These are phyloP conservation scores for Coniferiporia weirii DNA, from an alignment of 1,284 basidiomycete species.

Conservation along the genomic window DNA sequence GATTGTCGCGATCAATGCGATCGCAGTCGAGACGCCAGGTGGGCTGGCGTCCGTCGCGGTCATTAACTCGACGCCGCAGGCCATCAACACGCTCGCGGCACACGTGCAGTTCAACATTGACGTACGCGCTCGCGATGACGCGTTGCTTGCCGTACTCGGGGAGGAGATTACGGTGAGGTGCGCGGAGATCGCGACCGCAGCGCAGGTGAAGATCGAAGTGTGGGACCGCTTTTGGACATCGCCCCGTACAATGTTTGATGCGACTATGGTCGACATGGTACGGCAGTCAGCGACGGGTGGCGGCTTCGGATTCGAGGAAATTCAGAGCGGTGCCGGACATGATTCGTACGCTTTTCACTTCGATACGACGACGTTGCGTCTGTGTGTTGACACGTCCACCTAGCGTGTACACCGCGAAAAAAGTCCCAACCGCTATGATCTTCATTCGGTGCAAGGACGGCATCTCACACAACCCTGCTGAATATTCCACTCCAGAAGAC, in stretches of 20 bases:
- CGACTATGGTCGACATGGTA: conserved; percentile 18
- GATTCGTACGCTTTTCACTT: conserved; percentile 20
- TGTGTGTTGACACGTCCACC: not conserved
- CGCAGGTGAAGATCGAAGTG: conserved; percentile 16
- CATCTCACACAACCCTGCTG: conserved; percentile 24
- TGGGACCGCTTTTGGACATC: conserved; percentile 20
- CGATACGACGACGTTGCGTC: not conserved
- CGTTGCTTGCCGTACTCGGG: conserved; percentile 16
- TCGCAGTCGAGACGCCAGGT: conserved; percentile 15
- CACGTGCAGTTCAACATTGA: conserved; percentile 23
- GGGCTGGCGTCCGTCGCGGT: conserved; percentile 21
- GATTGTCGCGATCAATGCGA: conserved; percentile 20
- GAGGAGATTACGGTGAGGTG: conserved; percentile 15
- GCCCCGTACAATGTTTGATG: conserved; percentile 20
- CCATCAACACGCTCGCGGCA: conserved; percentile 22
- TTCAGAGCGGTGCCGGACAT: conserved; percentile 24
- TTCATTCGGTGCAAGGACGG: conserved; percentile 25
- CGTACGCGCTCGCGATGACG: conserved; percentile 17
- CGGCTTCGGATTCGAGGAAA: conserved; percentile 14
- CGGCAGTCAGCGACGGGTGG: conserved; percentile 18
- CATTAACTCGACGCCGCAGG: conserved; percentile 21
- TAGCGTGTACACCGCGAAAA: conserved; percentile 21
- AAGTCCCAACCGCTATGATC: conserved; percentile 25
- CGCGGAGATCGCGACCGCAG: conserved; percentile 13
- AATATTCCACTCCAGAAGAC: conserved; percentile 23